Evolutionary conservation across 2,329 filamentous ascomycete genomes (phyloP), one percentile per base, ranked within the genome.

Genomic region (Fusarium tricinctum): DNA sequence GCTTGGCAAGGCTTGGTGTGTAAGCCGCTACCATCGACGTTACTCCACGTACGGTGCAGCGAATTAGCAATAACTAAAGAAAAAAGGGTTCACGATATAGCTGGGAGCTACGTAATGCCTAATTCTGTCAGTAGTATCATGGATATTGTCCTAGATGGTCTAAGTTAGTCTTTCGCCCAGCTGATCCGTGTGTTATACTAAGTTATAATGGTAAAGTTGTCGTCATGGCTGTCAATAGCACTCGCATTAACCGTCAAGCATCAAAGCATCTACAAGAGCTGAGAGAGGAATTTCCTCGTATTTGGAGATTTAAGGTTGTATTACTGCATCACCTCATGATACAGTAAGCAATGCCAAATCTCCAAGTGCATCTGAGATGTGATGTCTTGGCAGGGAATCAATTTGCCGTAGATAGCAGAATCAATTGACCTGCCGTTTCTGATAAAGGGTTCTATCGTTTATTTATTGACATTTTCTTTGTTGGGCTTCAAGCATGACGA

Each of bases 221-320:
- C 52, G 59, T 64, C 59, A 64, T 58, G 42, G 44, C 15, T 57
- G 38, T 64, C 40, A 40, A 64, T 58, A 64, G 28, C 32, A 39
- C 42, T 13, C 20, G 28, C 35, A 52, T 58, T 58, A 47, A 58
- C 30, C 30, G 52, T 46, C 52, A 51, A 64, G 52, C 22, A 55
- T 53, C 17, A 22, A 39, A 22, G n/a, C 35, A 38, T 35, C 12
- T 33, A n/a, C 33, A 35, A 35, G 33, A 35, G 15, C 17, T 35
- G 33, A 35, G 15, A 7, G 15, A 17, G 33, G 15, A 38, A 40
- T 33, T 49, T 63, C 35, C 60, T 64, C 59, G 60, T 64, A 64
- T 59, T 52, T 44, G 47, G 39, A 20, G 28, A 13, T 46, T 63
- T 64, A 23, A 32, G 46, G 61, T 44, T 64, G 61, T 44, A 65